phyloP scores from a whole-genome alignment of 106 monocot genomes.

The Dioscorea dumetorum region DNA sequence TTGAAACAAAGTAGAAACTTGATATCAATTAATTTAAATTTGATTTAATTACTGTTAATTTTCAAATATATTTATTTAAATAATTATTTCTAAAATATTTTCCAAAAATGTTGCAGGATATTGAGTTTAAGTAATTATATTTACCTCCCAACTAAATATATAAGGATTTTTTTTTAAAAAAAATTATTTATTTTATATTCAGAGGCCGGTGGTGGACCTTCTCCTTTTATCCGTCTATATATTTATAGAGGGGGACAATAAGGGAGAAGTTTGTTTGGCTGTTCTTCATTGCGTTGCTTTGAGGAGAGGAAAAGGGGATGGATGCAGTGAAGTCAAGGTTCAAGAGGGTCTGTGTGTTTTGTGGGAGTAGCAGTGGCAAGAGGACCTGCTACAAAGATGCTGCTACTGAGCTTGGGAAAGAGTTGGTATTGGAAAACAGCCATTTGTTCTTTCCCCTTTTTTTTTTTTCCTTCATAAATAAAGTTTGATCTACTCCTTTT shows the following conservation, averaged over 20 bases:
- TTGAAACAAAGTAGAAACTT: too few species aligned
- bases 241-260: neutral
- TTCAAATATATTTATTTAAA: too few species aligned
- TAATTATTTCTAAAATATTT: too few species aligned
- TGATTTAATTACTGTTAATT: too few species aligned
- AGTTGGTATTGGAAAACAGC: constrained; percentile 19
- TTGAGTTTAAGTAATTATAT: too few species aligned
- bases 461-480: neutral
- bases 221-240: too few species aligned
- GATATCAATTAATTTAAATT: too few species aligned
- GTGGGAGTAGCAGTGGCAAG: constrained; percentile 55
- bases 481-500: neutral
- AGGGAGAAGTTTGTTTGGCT: too few species aligned
- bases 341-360: constrained; percentile 47
- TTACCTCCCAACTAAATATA: too few species aligned
- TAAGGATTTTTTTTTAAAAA: too few species aligned
- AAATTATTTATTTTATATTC: too few species aligned
- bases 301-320: neutral
- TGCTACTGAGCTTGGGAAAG: constrained; percentile 46
- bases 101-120: too few species aligned
- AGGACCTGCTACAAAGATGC: constrained; percentile 44
- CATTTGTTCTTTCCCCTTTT: neutral
- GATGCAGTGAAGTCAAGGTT: constrained; percentile 15
- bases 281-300: neutral
- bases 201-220: neutral